These are phyloP conservation scores for Sclerotinia subarctica DNA, from an alignment of 2,329 filamentous ascomycete species.

Conservation along the genomic window DNA sequence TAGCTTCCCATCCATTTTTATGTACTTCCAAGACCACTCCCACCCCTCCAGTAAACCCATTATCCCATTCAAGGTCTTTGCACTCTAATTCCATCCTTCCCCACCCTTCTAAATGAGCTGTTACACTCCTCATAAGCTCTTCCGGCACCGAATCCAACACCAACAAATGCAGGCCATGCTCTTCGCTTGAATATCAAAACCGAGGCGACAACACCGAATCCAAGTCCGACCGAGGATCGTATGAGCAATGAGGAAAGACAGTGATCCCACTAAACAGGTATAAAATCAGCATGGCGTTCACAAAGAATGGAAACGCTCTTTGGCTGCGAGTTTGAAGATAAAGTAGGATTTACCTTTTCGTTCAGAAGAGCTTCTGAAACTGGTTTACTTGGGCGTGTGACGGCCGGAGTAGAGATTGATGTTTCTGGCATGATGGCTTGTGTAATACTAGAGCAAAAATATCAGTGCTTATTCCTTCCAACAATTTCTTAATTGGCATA, in stretches of 20 bases:
- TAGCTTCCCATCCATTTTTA: constrained; percentile 15
- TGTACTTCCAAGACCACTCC: constrained; percentile 3
- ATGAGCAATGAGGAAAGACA: constrained; percentile 97
- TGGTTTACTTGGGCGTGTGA: constrained; percentile 69
- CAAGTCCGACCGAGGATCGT: constrained; percentile 91
- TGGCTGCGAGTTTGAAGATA: background rate
- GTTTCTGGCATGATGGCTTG: constrained; percentile 34
- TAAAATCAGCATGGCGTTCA: constrained; percentile 21
- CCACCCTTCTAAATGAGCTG: constrained; percentile 39
- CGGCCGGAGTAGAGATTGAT: constrained; percentile 44
- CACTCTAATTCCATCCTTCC: constrained; percentile 35
- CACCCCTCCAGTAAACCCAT: constrained; percentile 23
- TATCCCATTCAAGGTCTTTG: constrained; percentile 31
- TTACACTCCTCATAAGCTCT: constrained; percentile 99
- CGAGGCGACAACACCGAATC: constrained; percentile 97
- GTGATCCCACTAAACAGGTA: constrained; percentile 78
- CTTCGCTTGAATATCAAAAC: constrained; percentile 97
- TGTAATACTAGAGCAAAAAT: constrained; percentile 2
- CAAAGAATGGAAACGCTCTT: background rate
- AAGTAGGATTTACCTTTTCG: constrained; percentile 71
- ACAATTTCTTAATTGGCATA: constrained; percentile 22
- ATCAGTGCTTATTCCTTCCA: constrained; percentile 11
- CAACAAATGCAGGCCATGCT: constrained; percentile 95
- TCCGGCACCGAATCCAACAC: constrained; percentile 90
- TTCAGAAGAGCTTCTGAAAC: constrained; percentile 98